Evolutionary conservation across 495 filamentous ascomycete genomes (phyloP).

Genomic region (Penicillium subrubescens): DNA sequence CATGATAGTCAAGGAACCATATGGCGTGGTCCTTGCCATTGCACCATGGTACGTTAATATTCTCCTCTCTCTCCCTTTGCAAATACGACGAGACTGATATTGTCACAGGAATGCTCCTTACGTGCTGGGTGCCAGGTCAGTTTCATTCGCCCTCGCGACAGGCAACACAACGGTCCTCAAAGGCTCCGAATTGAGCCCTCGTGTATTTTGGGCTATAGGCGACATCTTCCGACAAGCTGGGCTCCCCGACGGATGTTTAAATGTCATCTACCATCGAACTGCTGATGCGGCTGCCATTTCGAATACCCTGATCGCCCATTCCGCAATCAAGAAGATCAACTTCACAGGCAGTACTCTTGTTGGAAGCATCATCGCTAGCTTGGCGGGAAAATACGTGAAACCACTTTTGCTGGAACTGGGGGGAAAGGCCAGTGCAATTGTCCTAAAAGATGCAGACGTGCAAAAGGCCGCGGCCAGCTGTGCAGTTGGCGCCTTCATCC

Average conservation of each 20-base stretch:
- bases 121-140: background rate
- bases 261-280: slow-evolving; percentile 42
- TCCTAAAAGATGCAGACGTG: slow-evolving; percentile 52
- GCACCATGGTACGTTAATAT: slow-evolving; percentile 20
- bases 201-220: slow-evolving; percentile 37
- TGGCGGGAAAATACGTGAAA: slow-evolving; percentile 45
- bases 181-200: slow-evolving; percentile 19
- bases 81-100: no score
- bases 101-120: slow-evolving; percentile 2
- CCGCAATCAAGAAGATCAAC: slow-evolving; percentile 47
- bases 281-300: slow-evolving; percentile 45
- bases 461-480: slow-evolving; percentile 38
- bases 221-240: slow-evolving; percentile 66
- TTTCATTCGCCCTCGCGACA: background rate
- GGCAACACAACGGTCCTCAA: slow-evolving; percentile 7
- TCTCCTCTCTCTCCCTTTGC: no score
- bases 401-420: slow-evolving; percentile 56
- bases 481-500: slow-evolving; percentile 28
- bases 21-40: slow-evolving; percentile 39
- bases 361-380: slow-evolving; percentile 46
- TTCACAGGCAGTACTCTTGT: slow-evolving; percentile 53
- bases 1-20: slow-evolving; percentile 13
- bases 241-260: slow-evolving; percentile 49
- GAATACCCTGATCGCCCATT: slow-evolving; percentile 43
- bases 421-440: slow-evolving; percentile 51